Conservation (phyloP, 305 asterid genomes). For the Petunia hybrid region DNA sequence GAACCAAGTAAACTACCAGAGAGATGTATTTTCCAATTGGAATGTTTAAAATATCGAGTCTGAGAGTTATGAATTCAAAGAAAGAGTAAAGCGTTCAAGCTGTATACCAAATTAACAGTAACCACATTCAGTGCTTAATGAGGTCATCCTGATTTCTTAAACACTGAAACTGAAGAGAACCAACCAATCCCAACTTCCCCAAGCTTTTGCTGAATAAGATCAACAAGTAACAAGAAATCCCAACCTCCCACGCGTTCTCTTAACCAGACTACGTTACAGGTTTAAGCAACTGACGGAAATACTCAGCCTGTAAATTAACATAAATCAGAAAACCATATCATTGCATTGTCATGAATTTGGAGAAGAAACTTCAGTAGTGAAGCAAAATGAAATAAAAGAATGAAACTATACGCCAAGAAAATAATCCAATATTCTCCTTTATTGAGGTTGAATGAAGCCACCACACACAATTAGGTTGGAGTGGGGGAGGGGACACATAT, state of each 20-base stretch:
- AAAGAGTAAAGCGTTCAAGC: slow-evolving; percentile 39
- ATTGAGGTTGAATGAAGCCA: background rate
- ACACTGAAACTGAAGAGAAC: slow-evolving; percentile 38
- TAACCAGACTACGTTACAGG: slow-evolving; percentile 85
- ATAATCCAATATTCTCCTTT: background rate
- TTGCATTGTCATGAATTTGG: background rate
- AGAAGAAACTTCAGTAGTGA: background rate
- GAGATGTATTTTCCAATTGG: slow-evolving; percentile 30
- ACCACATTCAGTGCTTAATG: slow-evolving; percentile 37
- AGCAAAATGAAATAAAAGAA: background rate
- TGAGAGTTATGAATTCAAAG: slow-evolving; percentile 31
- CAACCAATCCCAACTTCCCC: slow-evolving; percentile 36
- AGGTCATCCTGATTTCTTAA: slow-evolving; percentile 37
- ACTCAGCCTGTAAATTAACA: slow-evolving; percentile 70
- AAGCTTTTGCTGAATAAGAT: slow-evolving; percentile 37
- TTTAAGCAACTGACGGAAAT: slow-evolving; percentile 94
- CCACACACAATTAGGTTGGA: background rate
- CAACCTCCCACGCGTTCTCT: slow-evolving; percentile 36
- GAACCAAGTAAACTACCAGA: slow-evolving; percentile 29
- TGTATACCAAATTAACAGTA: slow-evolving; percentile 42
- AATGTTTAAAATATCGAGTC: slow-evolving; percentile 29
- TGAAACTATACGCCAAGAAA: background rate
- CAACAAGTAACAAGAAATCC: slow-evolving; percentile 38
- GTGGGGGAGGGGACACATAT: background rate
- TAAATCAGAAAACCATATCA: background rate